Base-by-base conservation (phyloP, 2,329 filamentous ascomycete genomes). In the Neonectria neomacrospora region DNA sequence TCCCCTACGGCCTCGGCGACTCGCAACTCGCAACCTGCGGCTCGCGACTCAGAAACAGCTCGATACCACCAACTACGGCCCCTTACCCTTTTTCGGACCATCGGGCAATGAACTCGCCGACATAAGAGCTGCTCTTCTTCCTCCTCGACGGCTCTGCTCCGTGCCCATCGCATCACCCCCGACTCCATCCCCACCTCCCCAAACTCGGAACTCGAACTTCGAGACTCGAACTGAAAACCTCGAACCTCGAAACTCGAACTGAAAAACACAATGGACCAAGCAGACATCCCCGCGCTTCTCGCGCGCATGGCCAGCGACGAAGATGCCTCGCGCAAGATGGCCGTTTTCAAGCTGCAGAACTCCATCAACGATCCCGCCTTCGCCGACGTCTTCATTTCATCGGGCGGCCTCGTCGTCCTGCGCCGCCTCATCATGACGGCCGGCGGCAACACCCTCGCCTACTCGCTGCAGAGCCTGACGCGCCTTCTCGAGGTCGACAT, bases 281-380 rank as follows among this genome's bases (percentile, higher is more conserved):
- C 86, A 72, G 88, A 90, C 71, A 88, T 90, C 70, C 88, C 88
- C 52, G 85, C 86, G 76, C 84, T 90, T 70, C 82, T 90, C 71
- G 82, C 86, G 80, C 87, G 88, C 69, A 82, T 90, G 65, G 82
- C 86, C 42, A 90, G 88, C 80, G 86, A 90, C 71, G 88, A 97
- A 80, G 96, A 99, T 84, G 94, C 93, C 60, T 90, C 93, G 71
- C 93, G 94, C 75, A 99, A 99, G 80, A 97, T 98, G 93, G 96
- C 96, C 64, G 96, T 96, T 65, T 99, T 99, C 87, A 97, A 97
- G 82, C 88, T 99, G 69, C 96, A 99, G 80, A 91, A 88, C 67
- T 94, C 93, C 66, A 97, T 99, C 79, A 95, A 94, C 76, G 96
- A 99, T 80, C 95, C 95, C 26, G 91, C 94, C 54, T 98, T 98